Evolutionary conservation across 2,329 filamentous ascomycete species (phyloP), one percentile per base, ranked within the genome.

Genomic region (Trichoderma gracile): DNA sequence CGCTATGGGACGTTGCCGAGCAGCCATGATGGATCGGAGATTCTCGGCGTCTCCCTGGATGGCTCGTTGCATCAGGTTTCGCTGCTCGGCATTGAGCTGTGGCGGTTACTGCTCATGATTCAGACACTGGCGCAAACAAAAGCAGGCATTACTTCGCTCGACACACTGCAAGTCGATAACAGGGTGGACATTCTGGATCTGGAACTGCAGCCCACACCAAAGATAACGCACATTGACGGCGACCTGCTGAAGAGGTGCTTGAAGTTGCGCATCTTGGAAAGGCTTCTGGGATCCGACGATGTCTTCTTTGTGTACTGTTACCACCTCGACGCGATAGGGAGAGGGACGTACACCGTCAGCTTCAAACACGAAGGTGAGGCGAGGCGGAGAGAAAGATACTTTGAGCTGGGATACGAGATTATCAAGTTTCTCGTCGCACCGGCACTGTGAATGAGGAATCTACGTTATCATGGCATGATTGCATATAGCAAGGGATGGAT

Each of bases 1-100:
- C 77, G 73, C 14, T 85, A 79, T 67, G 81, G 80, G 8, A 73
- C 75, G 6, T 68, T 84, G 4, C 72, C 76, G 5, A 81, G 75
- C 67, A 78, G 78, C 1, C 67, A 73, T 3, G 79, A 82, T 49
- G 80, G 77, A 7, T 76, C 78, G 5, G 84, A 87, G 66, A 77
- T 87, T 64, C 73, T 93, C 40, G 91, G 90, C 1, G 80, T 89
- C 7, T 85, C 84, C 7, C 81, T 92, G 40, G 86, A 91, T 70
- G 91, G 91, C 1, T 86, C 88, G 0, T 71, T 93, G 25, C 85
- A 86, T 67, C 85, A 89, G 63, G 89, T 97, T 69, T 84, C 84
- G 1, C 77, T 93, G 15, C 77, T 98, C 0, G 78, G 82, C 10
- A 71, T 83, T 19, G 76, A 84, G 2, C 83, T 88, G 8, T 90